Conservation (phyloP, 768 basidiomycete genomes). For the Cyclocybe aegerita region DNA sequence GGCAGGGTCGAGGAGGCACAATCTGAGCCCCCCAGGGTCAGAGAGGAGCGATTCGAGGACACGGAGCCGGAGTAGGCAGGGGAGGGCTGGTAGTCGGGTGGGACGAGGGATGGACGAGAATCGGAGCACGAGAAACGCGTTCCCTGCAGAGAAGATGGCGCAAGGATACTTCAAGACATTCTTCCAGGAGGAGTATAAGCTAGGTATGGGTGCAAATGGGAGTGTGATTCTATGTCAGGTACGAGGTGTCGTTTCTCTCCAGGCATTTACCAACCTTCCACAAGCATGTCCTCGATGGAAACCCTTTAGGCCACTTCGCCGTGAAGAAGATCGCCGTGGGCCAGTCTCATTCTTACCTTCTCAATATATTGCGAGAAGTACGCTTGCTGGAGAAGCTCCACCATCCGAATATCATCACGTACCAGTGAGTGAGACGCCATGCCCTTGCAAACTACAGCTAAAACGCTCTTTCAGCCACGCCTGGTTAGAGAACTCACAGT, state of each 20-base stretch:
- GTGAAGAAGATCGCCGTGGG: slow-evolving; percentile 98
- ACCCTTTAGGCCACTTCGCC: slow-evolving; percentile 86
- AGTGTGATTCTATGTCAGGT: slow-evolving; percentile 89
- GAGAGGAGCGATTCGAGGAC: slow-evolving; percentile 5
- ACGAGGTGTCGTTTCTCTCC: not conserved
- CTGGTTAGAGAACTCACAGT: slow-evolving; percentile 85
- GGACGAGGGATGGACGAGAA: slow-evolving; percentile 10
- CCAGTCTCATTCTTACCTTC: slow-evolving; percentile 81
- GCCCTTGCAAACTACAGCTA: not conserved
- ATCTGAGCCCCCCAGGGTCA: slow-evolving; percentile 15
- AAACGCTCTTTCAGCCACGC: slow-evolving; percentile 53
- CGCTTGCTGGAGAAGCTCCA: slow-evolving; percentile 82
- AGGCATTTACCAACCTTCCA: not conserved
- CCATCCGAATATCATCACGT: slow-evolving; percentile 93
- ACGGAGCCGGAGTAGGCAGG: slow-evolving; percentile 5
- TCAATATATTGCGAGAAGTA: slow-evolving; percentile 84
- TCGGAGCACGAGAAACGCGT: slow-evolving; percentile 31
- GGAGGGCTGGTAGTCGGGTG: not conserved
- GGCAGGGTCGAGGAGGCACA: slow-evolving; percentile 41
- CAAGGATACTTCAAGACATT: slow-evolving; percentile 93
- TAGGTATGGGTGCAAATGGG: slow-evolving; percentile 96
- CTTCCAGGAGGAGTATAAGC: slow-evolving; percentile 83
- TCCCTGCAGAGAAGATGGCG: slow-evolving; percentile 75
- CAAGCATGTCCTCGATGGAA: slow-evolving; percentile 86
- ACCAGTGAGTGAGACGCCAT: slow-evolving; percentile 52